These are phyloP conservation scores for Fusarium sp. DNA, from an alignment of 2,329 filamentous ascomycete species.

Conservation along the genomic window DNA sequence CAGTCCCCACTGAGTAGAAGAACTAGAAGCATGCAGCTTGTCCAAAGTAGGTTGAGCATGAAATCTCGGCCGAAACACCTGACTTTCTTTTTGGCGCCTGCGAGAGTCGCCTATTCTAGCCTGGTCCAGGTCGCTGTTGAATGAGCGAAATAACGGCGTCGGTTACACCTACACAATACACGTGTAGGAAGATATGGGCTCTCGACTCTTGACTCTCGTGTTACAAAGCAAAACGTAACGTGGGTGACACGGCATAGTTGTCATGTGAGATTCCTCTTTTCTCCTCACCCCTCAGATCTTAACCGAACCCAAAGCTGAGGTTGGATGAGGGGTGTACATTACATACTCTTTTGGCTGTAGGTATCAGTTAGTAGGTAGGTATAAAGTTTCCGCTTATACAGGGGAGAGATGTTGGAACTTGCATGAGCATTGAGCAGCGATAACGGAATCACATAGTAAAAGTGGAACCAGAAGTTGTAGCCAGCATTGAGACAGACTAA, in stretches of 20 bases:
- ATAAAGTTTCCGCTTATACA: not conserved
- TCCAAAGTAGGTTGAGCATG: constrained; percentile 27
- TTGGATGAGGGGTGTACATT: not conserved
- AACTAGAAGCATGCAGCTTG: constrained; percentile 29
- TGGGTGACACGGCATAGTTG: not conserved
- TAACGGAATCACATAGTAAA: not conserved
- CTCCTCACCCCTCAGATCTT: not conserved
- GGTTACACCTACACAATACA: not conserved
- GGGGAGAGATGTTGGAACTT: not conserved
- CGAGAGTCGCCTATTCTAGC: constrained; percentile 7
- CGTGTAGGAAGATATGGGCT: not conserved
- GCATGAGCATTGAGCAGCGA: not conserved
- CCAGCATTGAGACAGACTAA: not conserved
- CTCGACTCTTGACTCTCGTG: not conserved
- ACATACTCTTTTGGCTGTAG: not conserved
- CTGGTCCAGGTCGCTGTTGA: not conserved
- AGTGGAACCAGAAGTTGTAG: not conserved
- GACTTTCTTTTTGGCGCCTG: constrained; percentile 21
- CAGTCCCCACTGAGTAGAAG: constrained; percentile 11
- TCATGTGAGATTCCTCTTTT: not conserved
- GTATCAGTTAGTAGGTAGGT: not conserved
- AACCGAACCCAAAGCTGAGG: not conserved
- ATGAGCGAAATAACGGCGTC: not conserved
- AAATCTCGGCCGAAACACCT: constrained; percentile 38
- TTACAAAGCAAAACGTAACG: not conserved